Evolutionary conservation across 352 stramenopile genomes (phyloP), one percentile per base, ranked within the genome.

Genomic region (Thalassiosira hispida): DNA sequence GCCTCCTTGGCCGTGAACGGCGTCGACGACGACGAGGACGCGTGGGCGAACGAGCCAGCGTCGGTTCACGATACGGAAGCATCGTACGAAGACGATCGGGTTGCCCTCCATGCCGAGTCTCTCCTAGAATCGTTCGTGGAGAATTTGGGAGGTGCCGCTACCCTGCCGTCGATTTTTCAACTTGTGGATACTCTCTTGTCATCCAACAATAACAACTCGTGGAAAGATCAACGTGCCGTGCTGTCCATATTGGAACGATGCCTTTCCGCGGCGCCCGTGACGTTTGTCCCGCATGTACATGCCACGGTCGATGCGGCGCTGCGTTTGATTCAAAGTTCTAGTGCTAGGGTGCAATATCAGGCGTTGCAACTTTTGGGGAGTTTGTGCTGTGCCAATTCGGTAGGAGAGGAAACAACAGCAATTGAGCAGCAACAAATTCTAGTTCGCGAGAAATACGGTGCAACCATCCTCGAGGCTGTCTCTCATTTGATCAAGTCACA

Each of bases 161-260:
- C 51, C 7, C 61, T 84, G 7, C 74, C 79, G 6, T 68, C 79
- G 18, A 51, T 81, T 38, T 79, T 90, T n/a, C 55, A 72, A 18
- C 44, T 91, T 63, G 62, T 88, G 12, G 73, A 84, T 60, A 53
- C 46, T 14, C 42, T 85, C 0, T 40, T 89, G 62, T 23, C 55
- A 29, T 60, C 29, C n/a, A n/a, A n/a, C n/a, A n/a, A n/a, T n/a
- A n/a, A n/a, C n/a, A n/a, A n/a, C 9, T 63, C 77, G 49, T 91
- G 86, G 86, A 66, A 68, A 20, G 63, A 72, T 33, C 42, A 69
- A 22, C 47, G 85, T 22, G 83, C 77, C 1, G 85, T 66, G 35
- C 63, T 93, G 1, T 87, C 78, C 0, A 81, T 89, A 18, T 57
- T 93, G 8, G 82, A 93, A 51, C 49, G 67, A 0, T 86, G 79